Evolutionary conservation across 176 grass and related monocot genomes (phyloP).

Genomic region (Carex kokanica): DNA sequence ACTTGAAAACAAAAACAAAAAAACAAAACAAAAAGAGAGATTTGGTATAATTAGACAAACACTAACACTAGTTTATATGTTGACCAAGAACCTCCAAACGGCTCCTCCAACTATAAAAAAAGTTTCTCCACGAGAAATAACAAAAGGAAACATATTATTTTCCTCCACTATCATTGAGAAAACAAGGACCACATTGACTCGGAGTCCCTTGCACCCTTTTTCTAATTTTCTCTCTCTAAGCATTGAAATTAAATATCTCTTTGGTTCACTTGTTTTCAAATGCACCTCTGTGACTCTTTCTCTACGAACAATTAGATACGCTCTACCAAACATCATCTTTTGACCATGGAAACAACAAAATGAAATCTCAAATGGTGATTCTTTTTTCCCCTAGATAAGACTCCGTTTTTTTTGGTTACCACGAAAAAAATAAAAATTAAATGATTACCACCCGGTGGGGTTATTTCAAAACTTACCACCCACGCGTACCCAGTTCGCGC

Average conservation of each 20-base stretch:
- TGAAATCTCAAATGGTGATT: background rate
- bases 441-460: too few species aligned
- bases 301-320: too few species aligned
- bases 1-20: conserved; percentile 1
- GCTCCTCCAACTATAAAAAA: conserved; percentile 13
- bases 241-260: background rate
- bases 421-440: too few species aligned
- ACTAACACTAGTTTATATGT: conserved; percentile 21
- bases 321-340: too few species aligned
- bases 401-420: too few species aligned
- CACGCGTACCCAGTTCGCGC: too few species aligned
- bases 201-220: background rate
- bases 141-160: background rate
- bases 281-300: background rate
- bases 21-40: background rate
- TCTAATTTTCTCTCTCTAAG: background rate
- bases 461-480: too few species aligned
- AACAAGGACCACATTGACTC: conserved; percentile 8
- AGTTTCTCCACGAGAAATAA: conserved; percentile 1
- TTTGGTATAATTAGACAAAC: background rate
- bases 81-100: background rate
- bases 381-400: too few species aligned
- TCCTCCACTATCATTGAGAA: conserved; percentile 11
- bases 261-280: background rate
- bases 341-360: background rate